These are phyloP conservation scores for Porodaedalea pini DNA, from an alignment of 1,284 basidiomycete species.

Conservation along the genomic window DNA sequence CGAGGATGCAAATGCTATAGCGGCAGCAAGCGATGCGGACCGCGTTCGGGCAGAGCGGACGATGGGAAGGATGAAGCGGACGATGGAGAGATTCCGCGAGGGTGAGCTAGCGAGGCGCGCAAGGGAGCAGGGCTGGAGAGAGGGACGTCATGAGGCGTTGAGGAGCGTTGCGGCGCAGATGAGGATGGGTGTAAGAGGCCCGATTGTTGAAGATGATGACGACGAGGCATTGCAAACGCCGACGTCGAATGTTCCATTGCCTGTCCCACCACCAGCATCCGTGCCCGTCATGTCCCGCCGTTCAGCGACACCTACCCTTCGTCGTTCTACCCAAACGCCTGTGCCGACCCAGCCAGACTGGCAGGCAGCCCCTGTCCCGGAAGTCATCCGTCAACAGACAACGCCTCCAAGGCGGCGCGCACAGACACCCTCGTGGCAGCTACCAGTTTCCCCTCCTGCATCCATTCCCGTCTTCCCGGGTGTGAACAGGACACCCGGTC, in stretches of 20 bases:
- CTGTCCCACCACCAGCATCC: slow-evolving; percentile 10
- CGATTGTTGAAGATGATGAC: slow-evolving; percentile 6
- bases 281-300: slow-evolving; percentile 4
- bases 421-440: not conserved
- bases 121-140: slow-evolving; percentile 49
- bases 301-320: not conserved
- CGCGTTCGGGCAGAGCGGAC: slow-evolving; percentile 49
- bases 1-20: slow-evolving; percentile 39
- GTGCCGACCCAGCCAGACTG: not conserved
- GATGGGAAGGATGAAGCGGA: slow-evolving; percentile 42
- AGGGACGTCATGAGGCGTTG: slow-evolving; percentile 54
- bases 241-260: not conserved
- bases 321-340: not conserved
- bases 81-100: slow-evolving; percentile 46
- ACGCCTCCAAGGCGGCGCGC: not conserved
- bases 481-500: too few species aligned
- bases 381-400: not conserved
- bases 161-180: slow-evolving; percentile 27
- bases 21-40: slow-evolving; percentile 34
- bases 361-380: not conserved
- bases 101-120: slow-evolving; percentile 45
- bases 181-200: slow-evolving; percentile 7
- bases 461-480: slow-evolving; percentile 1
- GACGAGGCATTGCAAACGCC: not conserved
- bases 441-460: not conserved